Evolutionary conservation across 1,139 yeast genomes (phyloP), one percentile per base, ranked within the genome.

Genomic region (Kluyveromyces sp.): DNA sequence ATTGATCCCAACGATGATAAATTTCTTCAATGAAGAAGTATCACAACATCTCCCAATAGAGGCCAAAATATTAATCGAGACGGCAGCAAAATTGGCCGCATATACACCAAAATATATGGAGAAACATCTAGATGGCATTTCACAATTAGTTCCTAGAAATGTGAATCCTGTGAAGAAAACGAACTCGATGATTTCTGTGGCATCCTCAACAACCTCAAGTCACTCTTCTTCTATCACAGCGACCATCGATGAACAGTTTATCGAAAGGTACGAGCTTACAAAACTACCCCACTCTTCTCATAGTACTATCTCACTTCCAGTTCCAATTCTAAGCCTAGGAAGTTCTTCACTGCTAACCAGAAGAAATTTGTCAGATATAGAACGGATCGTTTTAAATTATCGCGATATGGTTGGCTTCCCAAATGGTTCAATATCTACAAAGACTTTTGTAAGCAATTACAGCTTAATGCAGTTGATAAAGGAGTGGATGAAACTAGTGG

Each of bases 11-110:
- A 81, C 88, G 0, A 67, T 88, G 58, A 72, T 85, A 37, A 83
- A 83, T 59, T 83, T 88, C 58, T 82, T 86, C 60, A 85, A 85
- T 63, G 92, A 84, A 64, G 87, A 83, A 21, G 72, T 81, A 27
- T 71, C 78, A 15, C 58, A 61, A 8, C 70, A 65, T 48, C 68
- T 83, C 48, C 92, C 90, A 0, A 66, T 80, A 28, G 90, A 83
- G 54, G 71, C 85, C 3, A 77, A 79, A 63, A 73, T 68, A 49
- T 65, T 84, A 48, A 69, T 83, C 37, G 87, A 81, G 50, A 66
- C 77, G 5, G 82, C 85, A 2, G 80, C 89, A 0, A 76, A 68
- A 57, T 65, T 84, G 27, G 57, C 61, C 1, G 55, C 55, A 7
- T 46, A 54, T 26, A 56, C 59, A 1, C 64, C 58, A 45, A 46